Conservation (phyloP, 192 early-diverging fungal genomes). For the Entomortierella parvispora region DNA sequence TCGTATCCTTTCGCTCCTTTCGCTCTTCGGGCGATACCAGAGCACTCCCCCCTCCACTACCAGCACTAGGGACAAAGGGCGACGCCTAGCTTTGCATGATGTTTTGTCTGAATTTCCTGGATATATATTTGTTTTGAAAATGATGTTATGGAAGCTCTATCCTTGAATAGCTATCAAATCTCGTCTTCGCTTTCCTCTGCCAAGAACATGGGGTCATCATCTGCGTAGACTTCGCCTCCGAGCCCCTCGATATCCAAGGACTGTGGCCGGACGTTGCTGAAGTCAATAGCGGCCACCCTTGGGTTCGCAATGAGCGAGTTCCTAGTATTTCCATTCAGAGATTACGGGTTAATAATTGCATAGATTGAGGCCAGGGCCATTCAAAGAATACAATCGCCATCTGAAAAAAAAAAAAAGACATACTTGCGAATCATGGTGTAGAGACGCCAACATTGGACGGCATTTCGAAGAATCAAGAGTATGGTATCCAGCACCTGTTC, state of each 20-base stretch:
- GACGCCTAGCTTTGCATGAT: too few species aligned
- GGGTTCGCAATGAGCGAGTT: slow-evolving; percentile 48
- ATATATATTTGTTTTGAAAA: too few species aligned
- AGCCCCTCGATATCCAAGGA: slow-evolving; percentile 39
- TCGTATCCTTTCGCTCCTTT: too few species aligned
- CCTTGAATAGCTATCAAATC: too few species aligned
- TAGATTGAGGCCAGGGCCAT: not conserved
- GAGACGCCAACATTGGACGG: slow-evolving; percentile 73
- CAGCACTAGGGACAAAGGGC: too few species aligned
- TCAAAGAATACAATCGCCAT: not conserved
- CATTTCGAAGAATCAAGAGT: slow-evolving; percentile 78
- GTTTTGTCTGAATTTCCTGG: too few species aligned
- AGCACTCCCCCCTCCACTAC: too few species aligned
- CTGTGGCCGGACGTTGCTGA: slow-evolving; percentile 30
- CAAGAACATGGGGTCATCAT: slow-evolving; percentile 27
- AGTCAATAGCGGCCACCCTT: slow-evolving; percentile 33
- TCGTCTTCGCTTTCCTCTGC: slow-evolving; percentile 37
- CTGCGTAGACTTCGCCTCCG: slow-evolving; percentile 20
- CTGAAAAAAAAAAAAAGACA: not conserved
- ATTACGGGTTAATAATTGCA: not conserved
- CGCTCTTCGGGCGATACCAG: too few species aligned
- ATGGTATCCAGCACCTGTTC: slow-evolving; percentile 80
- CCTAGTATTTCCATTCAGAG: slow-evolving; percentile 15
- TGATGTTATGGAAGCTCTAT: too few species aligned
- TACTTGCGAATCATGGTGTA: slow-evolving; percentile 75